phyloP scores from a whole-genome alignment of 352 stramenopile species.

The Phytophthora ohioensis region DNA sequence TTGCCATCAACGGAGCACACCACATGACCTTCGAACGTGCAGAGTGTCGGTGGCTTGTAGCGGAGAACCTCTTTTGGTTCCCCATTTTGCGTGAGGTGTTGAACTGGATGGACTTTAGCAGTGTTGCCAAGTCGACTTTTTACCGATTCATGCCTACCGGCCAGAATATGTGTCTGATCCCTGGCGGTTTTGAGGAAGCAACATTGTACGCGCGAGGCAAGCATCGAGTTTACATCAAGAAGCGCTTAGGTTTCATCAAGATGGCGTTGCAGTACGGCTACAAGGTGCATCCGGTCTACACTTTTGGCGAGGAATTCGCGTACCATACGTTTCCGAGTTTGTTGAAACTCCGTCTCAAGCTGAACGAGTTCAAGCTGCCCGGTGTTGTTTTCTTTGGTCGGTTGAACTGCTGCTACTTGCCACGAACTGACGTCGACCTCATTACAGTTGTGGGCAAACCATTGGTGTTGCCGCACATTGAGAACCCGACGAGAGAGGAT shows the following conservation, averaged over 20 bases:
- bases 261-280: slow-evolving; percentile 90
- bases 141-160: slow-evolving; percentile 50
- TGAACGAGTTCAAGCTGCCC: slow-evolving; percentile 87
- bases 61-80: slow-evolving; percentile 72
- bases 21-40: slow-evolving; percentile 54
- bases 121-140: slow-evolving; percentile 59
- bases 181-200: slow-evolving; percentile 95
- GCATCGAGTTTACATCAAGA: slow-evolving; percentile 91
- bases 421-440: slow-evolving; percentile 69
- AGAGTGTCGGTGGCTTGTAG: slow-evolving; percentile 71
- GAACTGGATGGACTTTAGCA: slow-evolving; percentile 63
- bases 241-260: slow-evolving; percentile 92
- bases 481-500: slow-evolving; percentile 88
- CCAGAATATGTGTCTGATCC: slow-evolving; percentile 80
- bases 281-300: slow-evolving; percentile 89
- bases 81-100: slow-evolving; percentile 65
- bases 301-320: slow-evolving; percentile 90
- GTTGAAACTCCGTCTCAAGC: slow-evolving; percentile 66
- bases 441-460: slow-evolving; percentile 90
- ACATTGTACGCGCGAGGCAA: slow-evolving; percentile 80
- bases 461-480: slow-evolving; percentile 87
- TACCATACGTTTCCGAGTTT: slow-evolving; percentile 84
- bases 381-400: slow-evolving; percentile 67
- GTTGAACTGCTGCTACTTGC: slow-evolving; percentile 85
- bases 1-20: slow-evolving; percentile 61